These are phyloP conservation scores for Ophiognomonia clavigignenti-juglandacearum DNA, from an alignment of 2,329 filamentous ascomycete genomes.

Conservation along the genomic window DNA sequence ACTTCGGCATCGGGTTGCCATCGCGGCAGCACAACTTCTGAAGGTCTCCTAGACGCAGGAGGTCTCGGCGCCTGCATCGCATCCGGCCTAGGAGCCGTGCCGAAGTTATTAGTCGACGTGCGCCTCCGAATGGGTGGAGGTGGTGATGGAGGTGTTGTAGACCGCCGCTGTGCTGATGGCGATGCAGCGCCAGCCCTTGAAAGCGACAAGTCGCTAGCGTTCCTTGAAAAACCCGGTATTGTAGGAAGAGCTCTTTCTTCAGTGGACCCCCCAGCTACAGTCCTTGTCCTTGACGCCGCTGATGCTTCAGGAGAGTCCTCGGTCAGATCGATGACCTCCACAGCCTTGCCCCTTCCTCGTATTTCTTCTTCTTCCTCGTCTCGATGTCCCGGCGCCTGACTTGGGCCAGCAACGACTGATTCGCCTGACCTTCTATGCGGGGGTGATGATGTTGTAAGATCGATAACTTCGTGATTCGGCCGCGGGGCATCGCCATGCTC, in stretches of 20 bases:
- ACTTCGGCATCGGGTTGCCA: conserved; percentile 91
- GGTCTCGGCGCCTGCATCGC: conserved; percentile 5
- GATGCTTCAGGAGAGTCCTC: neutral
- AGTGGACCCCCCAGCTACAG: conserved; percentile 1
- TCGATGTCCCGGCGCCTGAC: neutral
- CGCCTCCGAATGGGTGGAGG: conserved; percentile 12
- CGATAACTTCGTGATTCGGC: conserved; percentile 3
- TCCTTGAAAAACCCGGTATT: conserved; percentile 4
- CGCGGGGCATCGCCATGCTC: conserved; percentile 1
- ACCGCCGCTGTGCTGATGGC: conserved; percentile 9
- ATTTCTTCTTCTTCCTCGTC: neutral
- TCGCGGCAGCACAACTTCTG: conserved; percentile 57
- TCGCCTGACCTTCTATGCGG: neutral
- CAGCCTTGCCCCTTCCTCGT: neutral
- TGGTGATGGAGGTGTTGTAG: conserved; percentile 14
- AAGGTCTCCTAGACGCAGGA: conserved; percentile 11
- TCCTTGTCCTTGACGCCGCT: neutral
- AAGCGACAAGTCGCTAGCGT: neutral
- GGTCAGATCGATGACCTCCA: conserved; percentile 16
- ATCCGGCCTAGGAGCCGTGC: neutral
- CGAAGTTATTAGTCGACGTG: conserved; percentile 12
- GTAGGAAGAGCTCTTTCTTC: conserved; percentile 14
- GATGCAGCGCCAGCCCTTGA: conserved; percentile 1
- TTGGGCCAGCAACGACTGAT: neutral
- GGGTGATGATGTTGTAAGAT: conserved; percentile 7